Evolutionary conservation across 2,329 filamentous ascomycete species (phyloP), one percentile per base, ranked within the genome.

Genomic region (Aureobasidium sp.): DNA sequence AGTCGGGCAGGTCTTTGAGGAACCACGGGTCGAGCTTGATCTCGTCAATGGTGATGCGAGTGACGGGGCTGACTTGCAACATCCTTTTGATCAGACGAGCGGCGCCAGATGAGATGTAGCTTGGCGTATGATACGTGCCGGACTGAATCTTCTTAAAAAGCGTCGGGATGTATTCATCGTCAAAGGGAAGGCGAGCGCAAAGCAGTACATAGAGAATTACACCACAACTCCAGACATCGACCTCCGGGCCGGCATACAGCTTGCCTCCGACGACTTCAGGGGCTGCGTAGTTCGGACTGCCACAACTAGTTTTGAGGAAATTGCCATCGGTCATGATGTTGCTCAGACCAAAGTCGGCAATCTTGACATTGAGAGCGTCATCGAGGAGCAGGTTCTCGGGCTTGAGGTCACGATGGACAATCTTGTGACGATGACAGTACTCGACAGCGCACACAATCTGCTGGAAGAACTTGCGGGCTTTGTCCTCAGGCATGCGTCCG

Each of bases 241-340:
- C 94, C 76, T 99, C 94, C 0, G 94, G 93, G 0, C 94, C 94
- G 20, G 94, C 94, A 72, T 99, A 99, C 61, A 97, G 81, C 80
- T 97, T 99, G 27, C 94, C 94, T 61, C 92, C 94, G 71, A 99
- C 97, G 64, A 99, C 94, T 75, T 99, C 94, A 7, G 94, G 94
- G 0, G 94, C 94, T 14, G 94, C 94, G 75, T 99, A 99, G 76
- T 99, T 99, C 45, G 94, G 94, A 72, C 93, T 97, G 59, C 94
- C 94, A 71, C 94, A 99, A 73, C 92, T 97, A 1, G 94, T 99
- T 79, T 97, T 97, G 70, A 99, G 84, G 73, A 99, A 99, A 74
- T 99, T 99, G 29, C 94, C 94, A 73, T 99, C 94, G 0, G 94
- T 97, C 94, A 99, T 99, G 77, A 99, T 99, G 74, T 99, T 99